phyloP scores from a whole-genome alignment of 164 flowering plant species.

The Nelumbo lutea region DNA sequence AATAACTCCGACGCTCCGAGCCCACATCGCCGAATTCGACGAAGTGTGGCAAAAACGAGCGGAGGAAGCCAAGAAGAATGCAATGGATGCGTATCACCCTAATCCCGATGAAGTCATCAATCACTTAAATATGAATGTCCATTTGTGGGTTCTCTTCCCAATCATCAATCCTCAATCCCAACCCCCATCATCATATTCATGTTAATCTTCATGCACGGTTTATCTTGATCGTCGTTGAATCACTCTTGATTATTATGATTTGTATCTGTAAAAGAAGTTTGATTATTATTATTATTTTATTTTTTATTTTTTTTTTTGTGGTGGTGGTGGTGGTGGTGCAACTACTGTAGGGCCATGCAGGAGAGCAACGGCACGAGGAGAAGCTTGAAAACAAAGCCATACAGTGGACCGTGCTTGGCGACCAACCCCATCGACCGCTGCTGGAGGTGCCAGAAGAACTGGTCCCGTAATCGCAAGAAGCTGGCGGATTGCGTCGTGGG shows the following conservation, averaged over 20 bases:
- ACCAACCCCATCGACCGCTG: constrained; percentile 79
- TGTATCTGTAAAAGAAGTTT: too few species aligned
- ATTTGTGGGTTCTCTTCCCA: constrained; percentile 20
- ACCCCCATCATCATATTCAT: neutral
- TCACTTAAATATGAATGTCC: constrained; percentile 34
- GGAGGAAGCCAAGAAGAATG: constrained; percentile 23
- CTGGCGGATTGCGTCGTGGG: constrained; percentile 55
- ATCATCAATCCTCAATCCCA: neutral
- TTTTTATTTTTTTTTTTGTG: neutral
- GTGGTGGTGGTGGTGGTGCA: too few species aligned
- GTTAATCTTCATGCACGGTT: neutral
- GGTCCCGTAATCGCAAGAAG: constrained; percentile 48
- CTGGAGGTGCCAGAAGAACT: constrained; percentile 58
- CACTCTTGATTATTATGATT: neutral
- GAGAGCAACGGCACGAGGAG: constrained; percentile 46
- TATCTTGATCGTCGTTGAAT: neutral
- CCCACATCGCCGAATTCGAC: constrained; percentile 34
- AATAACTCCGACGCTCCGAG: constrained; percentile 16
- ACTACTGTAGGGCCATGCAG: constrained; percentile 25
- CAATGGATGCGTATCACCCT: constrained; percentile 33
- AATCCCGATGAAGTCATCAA: constrained; percentile 42
- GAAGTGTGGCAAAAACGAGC: constrained; percentile 47
- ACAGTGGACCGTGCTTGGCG: constrained; percentile 37
- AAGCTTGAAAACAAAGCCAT: constrained; percentile 11
- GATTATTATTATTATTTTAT: too few species aligned